phyloP scores from a whole-genome alignment of 352 stramenopile species.

The Chrysophaeum taylorii region DNA sequence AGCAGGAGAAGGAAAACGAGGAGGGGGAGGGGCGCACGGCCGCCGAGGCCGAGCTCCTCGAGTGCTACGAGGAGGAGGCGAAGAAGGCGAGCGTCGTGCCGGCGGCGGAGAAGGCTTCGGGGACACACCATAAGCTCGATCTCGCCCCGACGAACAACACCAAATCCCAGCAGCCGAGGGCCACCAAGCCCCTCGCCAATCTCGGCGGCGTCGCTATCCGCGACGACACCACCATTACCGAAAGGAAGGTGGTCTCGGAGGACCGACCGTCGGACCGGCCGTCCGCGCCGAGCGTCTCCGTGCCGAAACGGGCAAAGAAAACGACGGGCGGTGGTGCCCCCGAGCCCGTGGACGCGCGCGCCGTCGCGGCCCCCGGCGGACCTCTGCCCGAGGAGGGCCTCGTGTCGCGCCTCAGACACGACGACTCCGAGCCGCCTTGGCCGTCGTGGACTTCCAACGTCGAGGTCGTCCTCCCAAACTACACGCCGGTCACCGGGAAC shows the following conservation, averaged over 20 bases:
- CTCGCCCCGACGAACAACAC: background rate
- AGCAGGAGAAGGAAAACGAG: too few species aligned
- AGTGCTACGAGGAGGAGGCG: background rate
- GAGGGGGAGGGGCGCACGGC: too few species aligned
- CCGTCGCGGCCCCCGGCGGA: too few species aligned
- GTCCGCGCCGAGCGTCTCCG: background rate
- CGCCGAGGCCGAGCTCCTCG: background rate
- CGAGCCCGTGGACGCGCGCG: background rate
- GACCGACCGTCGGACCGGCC: background rate
- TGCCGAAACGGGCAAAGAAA: background rate
- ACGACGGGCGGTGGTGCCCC: background rate
- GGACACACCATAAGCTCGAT: background rate
- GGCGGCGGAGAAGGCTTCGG: background rate
- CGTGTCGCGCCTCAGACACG: too few species aligned
- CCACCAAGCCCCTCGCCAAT: background rate
- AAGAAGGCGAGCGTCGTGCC: background rate
- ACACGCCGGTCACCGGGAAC: slow-evolving; percentile 28
- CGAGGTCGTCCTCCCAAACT: background rate
- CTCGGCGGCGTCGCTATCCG: background rate
- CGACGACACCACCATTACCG: background rate
- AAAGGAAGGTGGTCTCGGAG: background rate
- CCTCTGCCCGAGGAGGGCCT: too few species aligned
- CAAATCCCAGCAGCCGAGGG: background rate
- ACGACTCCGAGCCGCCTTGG: too few species aligned
- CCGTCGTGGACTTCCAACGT: too few species aligned